A percentile compares a stretch with the other conserved stretches of the same genome.
phyloP scores from a whole-genome alignment of 2,329 filamentous ascomycete species.

The Fusarium marasasianum region DNA sequence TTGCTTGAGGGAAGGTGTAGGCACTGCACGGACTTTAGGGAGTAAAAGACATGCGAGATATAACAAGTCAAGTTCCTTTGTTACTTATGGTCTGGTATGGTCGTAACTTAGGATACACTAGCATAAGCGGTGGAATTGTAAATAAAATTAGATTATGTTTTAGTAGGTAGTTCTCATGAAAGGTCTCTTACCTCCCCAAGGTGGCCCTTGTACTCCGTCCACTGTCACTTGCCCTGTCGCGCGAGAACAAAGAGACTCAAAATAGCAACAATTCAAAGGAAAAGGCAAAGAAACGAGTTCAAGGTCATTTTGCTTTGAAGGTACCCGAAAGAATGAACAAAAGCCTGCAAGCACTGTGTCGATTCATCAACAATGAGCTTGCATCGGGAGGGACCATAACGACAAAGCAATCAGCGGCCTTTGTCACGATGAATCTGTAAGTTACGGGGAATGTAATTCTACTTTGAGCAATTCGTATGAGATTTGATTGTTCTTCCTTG shows the following conservation, averaged over 20 bases:
- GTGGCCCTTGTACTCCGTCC: background rate
- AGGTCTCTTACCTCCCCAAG: background rate
- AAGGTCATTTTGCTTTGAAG: too few species aligned
- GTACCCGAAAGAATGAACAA: too few species aligned
- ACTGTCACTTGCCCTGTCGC: background rate
- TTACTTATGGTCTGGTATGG: fast-evolving
- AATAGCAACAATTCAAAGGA: background rate
- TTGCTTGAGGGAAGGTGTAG: background rate
- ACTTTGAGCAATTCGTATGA: too few species aligned
- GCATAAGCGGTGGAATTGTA: background rate
- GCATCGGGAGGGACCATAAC: fast-evolving
- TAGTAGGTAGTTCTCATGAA: background rate
- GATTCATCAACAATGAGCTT: too few species aligned
- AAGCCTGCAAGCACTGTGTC: too few species aligned
- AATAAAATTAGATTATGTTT: background rate
- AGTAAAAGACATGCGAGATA: too few species aligned
- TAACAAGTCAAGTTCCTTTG: background rate
- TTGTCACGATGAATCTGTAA: fast-evolving
- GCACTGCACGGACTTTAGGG: background rate
- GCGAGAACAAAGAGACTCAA: background rate
- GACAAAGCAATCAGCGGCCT: too few species aligned
- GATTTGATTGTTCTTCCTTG: too few species aligned
- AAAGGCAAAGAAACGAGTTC: too few species aligned
- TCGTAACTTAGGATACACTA: background rate
- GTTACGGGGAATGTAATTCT: too few species aligned